Base-by-base conservation (phyloP, 1,284 basidiomycete species). In the Malassezia dermatis region DNA sequence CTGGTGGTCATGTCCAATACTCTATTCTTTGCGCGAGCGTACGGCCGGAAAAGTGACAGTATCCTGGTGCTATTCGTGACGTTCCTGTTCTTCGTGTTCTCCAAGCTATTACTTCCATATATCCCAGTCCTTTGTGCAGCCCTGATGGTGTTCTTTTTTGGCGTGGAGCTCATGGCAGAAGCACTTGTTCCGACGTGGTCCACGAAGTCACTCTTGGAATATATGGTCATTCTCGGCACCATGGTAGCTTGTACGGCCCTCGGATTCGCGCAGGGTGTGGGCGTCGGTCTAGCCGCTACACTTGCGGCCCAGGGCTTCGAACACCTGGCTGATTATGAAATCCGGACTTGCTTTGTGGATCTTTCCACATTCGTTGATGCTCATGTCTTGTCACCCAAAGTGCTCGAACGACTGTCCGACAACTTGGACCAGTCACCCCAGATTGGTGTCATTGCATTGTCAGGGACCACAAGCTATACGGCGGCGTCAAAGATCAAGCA, bases 91-190 rank as follows among this genome's bases (percentile, higher is more conserved):
- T 43, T 51, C 15, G 32, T 51, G 4, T 51, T 51, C 19, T 51
- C 49, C 2, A 51, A 42, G 11, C 28, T 51, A 6, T 19, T 51
- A 5, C 40, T 51, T 4, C 49, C 49, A 1, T 51, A 51, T 27
- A 51, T 51, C 15, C 49, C 49, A 1, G 40, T 43, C 2, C 23
- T 51, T 3, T 51, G 49, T n/a, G 49, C 49, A 10, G 49, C 49
- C 4, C 17, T 43, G 6, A 51, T 51, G 49, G 49, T 51, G 19
- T 51, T 32, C 17, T 51, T 51, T 23, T 42, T 51, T 28, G 49
- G 49, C 28, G 27, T 42, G 4, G 49, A 51, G 49, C 49, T 51
- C 15, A 51, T 51, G 49, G 49, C 49, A n/a, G 49, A 51, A 27
- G 49, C 49, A n/a, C 49, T 51, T 3, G 30, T 42, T 4, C 49